These are phyloP conservation scores for Atkinsonella hypoxylon DNA, from an alignment of 2,329 filamentous ascomycete genomes.

Conservation along the genomic window DNA sequence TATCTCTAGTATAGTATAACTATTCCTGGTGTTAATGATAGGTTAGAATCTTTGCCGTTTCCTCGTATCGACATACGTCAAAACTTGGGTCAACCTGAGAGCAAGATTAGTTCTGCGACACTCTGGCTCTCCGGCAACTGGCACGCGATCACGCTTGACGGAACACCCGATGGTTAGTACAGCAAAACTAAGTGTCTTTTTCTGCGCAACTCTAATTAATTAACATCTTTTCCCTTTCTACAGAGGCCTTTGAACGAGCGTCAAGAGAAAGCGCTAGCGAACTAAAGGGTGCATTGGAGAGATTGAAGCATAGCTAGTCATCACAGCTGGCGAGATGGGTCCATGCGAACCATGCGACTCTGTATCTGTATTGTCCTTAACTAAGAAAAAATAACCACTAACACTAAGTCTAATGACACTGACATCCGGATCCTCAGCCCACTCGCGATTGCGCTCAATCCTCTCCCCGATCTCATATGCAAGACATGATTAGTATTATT, in stretches of 20 bases:
- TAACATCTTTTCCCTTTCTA: no score
- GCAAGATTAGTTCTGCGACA: conserved; percentile 11
- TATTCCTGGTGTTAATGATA: not conserved
- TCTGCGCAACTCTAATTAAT: not conserved
- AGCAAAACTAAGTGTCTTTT: not conserved
- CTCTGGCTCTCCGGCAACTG: conserved; percentile 14
- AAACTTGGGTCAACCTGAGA: conserved; percentile 8
- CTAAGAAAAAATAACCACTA: no score
- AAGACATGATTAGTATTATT: no score
- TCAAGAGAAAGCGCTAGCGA: conserved; percentile 11
- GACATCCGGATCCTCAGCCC: no score
- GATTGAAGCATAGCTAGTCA: conserved; percentile 8
- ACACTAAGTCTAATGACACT: no score
- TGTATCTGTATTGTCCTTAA: no score
- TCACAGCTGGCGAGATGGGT: not conserved
- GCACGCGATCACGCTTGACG: conserved; percentile 12
- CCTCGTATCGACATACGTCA: conserved; percentile 9
- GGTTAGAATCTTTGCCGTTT: conserved; percentile 3
- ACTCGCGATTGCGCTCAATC: no score
- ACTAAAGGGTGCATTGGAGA: conserved; percentile 9
- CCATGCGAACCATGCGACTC: no score
- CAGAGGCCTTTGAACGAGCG: conserved; percentile 10
- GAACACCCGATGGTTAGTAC: conserved; percentile 11
- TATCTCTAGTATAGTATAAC: not conserved
- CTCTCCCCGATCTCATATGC: no score